Evolutionary conservation across 306 rosid genomes (phyloP).

Genomic region (Cajanus cajan): DNA sequence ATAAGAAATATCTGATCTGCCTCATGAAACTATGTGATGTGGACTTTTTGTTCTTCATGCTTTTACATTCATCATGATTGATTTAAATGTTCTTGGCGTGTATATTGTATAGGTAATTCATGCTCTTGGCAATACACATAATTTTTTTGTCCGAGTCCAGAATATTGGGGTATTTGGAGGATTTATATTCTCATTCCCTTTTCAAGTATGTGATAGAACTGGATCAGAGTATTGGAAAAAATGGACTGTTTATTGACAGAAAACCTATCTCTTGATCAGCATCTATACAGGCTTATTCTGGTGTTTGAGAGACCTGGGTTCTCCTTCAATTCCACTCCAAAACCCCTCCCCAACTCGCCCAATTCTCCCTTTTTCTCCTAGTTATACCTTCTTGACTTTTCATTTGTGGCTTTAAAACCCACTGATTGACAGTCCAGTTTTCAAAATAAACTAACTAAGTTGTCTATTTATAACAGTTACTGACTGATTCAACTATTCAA

Average conservation of each 20-base stretch:
- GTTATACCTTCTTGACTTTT: not conserved
- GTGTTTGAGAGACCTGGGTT: not conserved
- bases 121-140: not conserved
- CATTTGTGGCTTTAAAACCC: not conserved
- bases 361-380: not conserved
- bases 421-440: not conserved
- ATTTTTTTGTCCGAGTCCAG: not conserved
- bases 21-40: conserved; percentile 2
- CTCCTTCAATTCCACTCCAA: too few relatives aligned
- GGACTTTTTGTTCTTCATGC: not conserved
- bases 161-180: not conserved
- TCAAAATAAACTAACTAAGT: not conserved
- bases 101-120: conserved; percentile 13
- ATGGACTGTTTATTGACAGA: not conserved
- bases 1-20: not conserved
- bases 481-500: not conserved
- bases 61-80: not conserved
- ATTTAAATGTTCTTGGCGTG: not conserved
- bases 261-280: not conserved
- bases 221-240: not conserved
- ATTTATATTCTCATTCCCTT: conserved; percentile 2
- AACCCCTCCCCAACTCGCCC: not conserved
- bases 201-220: not conserved
- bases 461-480: not conserved
- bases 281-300: not conserved